Evolutionary conservation across 2,329 filamentous ascomycete genomes (phyloP).

Genomic region (Alternaria metachromatica): DNA sequence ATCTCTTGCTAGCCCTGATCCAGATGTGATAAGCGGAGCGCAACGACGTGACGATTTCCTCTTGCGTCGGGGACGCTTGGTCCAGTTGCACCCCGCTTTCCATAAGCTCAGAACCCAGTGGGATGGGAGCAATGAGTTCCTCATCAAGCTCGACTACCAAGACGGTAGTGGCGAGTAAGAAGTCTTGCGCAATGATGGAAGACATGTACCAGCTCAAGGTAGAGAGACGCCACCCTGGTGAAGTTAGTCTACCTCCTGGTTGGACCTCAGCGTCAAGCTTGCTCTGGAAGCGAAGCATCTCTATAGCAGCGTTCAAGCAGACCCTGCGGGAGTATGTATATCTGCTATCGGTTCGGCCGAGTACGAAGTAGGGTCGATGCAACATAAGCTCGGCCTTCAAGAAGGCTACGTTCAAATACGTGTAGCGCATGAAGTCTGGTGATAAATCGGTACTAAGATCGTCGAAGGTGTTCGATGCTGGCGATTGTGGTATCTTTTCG

Average conservation of each 20-base stretch:
- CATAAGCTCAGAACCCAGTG: neutral
- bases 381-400: constrained; percentile 45
- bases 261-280: constrained; percentile 52
- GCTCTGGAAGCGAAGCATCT: constrained; percentile 54
- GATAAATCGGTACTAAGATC: constrained; percentile 18
- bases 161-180: constrained; percentile 57
- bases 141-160: constrained; percentile 54
- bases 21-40: constrained; percentile 33
- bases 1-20: constrained; percentile 30
- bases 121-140: constrained; percentile 28
- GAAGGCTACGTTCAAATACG: constrained; percentile 42
- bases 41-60: constrained; percentile 33
- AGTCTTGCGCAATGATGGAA: constrained; percentile 55
- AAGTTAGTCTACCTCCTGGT: constrained; percentile 45
- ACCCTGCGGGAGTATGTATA: constrained; percentile 52
- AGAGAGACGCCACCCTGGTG: constrained; percentile 41
- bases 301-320: constrained; percentile 55
- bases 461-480: constrained; percentile 19
- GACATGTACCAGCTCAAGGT: constrained; percentile 54
- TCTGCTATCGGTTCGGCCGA: constrained; percentile 43
- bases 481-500: constrained; percentile 25
- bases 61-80: constrained; percentile 27
- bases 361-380: constrained; percentile 46
- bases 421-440: constrained; percentile 30
- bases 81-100: constrained; percentile 25